Percentiles rank a stretch among this genome's conserved stretches.
Conservation (phyloP, 148 eudicot species). For the Cornus kousa region DNA sequence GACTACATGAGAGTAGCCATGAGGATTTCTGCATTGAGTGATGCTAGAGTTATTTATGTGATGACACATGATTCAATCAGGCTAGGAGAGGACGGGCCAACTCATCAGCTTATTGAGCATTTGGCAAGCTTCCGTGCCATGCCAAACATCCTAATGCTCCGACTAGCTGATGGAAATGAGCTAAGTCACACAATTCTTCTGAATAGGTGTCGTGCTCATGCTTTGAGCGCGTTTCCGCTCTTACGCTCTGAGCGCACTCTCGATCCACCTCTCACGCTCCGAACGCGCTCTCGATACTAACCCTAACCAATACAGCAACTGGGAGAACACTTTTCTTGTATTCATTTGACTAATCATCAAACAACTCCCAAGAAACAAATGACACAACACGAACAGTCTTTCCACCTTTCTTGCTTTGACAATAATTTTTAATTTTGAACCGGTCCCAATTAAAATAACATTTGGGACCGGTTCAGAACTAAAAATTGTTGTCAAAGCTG, state of each 20-base stretch:
- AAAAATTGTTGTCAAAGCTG: constrained; percentile 55
- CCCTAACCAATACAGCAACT: constrained; percentile 24
- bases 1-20: constrained; percentile 75
- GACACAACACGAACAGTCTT: constrained; percentile 56
- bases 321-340: constrained; percentile 66
- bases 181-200: too few relatives aligned
- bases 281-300: constrained; percentile 28
- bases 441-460: constrained; percentile 49
- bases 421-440: constrained; percentile 56
- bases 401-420: constrained; percentile 60
- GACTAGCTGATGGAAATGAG: constrained; percentile 61
- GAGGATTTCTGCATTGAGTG: constrained; percentile 47
- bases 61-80: too few relatives aligned
- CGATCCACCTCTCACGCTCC: too few relatives aligned
- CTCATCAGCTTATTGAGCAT: too few relatives aligned
- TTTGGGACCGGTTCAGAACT: constrained; percentile 59
- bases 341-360: constrained; percentile 39
- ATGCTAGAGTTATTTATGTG: constrained; percentile 54
- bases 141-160: constrained; percentile 61
- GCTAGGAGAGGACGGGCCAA: too few relatives aligned
- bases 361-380: constrained; percentile 56
- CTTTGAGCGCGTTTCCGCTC: too few relatives aligned
- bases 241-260: too few relatives aligned
- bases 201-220: too few relatives aligned
- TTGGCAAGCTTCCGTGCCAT: too few relatives aligned